Percentiles rank a stretch among this genome's conserved stretches.
These are phyloP conservation scores for Leishmania guyanensis DNA, from an alignment of 208 protist genomes.

Conservation along the genomic window DNA sequence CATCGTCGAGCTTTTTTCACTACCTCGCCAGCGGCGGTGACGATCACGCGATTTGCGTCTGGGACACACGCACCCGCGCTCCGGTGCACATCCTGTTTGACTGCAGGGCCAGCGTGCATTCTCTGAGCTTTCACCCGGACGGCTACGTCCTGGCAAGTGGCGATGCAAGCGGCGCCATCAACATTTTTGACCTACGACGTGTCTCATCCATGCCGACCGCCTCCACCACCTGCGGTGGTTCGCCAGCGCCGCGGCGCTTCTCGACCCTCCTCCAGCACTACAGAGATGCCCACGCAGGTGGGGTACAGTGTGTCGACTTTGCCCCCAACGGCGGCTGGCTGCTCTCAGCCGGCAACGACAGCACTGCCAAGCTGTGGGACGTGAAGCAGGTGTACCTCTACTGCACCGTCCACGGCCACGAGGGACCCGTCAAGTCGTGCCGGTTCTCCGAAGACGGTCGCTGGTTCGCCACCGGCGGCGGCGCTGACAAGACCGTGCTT, in stretches of 20 bases:
- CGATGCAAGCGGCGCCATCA: constrained; percentile 68
- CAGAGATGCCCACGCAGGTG: constrained; percentile 60
- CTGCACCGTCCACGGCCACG: constrained; percentile 86
- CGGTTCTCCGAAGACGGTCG: constrained; percentile 54
- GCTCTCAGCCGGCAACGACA: constrained; percentile 78
- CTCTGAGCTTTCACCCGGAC: constrained; percentile 84
- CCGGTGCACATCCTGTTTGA: constrained; percentile 72
- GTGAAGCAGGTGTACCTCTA: constrained; percentile 80
- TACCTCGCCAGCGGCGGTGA: constrained; percentile 85
- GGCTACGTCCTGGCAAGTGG: constrained; percentile 80
- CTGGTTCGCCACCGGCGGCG: constrained; percentile 73
- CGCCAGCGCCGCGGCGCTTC: neutral
- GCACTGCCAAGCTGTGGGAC: constrained; percentile 86
- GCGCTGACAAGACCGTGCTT: constrained; percentile 76
- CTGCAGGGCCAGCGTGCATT: constrained; percentile 50
- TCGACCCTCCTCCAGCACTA: constrained; percentile 86
- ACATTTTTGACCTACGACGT: constrained; percentile 87
- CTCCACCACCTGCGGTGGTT: neutral
- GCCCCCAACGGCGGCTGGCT: constrained; percentile 80
- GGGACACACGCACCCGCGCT: constrained; percentile 66
- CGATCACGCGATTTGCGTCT: constrained; percentile 79
- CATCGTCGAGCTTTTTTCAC: constrained; percentile 27
- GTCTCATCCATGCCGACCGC: constrained; percentile 12
- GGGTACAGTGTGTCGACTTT: constrained; percentile 75
- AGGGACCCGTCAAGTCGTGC: constrained; percentile 58